Conservation (phyloP, 1,284 basidiomycete species). For the Cutaneotrichosporon cutaneum region DNA sequence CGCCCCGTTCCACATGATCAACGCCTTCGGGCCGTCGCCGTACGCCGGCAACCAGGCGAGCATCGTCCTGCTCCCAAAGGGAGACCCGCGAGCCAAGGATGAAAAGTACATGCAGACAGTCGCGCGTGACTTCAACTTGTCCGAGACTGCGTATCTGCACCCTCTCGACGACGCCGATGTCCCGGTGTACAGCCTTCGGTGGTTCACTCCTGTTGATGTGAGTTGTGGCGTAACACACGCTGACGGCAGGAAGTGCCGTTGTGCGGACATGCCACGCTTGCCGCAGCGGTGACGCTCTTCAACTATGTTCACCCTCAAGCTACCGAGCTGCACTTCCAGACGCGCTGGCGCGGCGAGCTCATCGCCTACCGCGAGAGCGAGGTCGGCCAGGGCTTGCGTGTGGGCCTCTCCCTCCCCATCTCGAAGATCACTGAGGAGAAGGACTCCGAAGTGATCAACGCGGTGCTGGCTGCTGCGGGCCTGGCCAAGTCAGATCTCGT, state of each 20-base stretch:
- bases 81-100: slow-evolving; percentile 29
- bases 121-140: slow-evolving; percentile 41
- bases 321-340: slow-evolving; percentile 30
- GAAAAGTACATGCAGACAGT: slow-evolving; percentile 32
- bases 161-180: slow-evolving; percentile 18
- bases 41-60: slow-evolving; percentile 47
- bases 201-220: slow-evolving; percentile 36
- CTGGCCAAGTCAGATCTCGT: slow-evolving; percentile 13
- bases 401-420: slow-evolving; percentile 75
- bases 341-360: slow-evolving; percentile 36
- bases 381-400: slow-evolving; percentile 18
- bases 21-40: slow-evolving; percentile 40
- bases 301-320: slow-evolving; percentile 26
- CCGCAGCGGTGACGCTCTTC: slow-evolving; percentile 37
- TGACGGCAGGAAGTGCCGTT: slow-evolving; percentile 37
- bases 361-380: slow-evolving; percentile 24
- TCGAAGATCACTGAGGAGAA: slow-evolving; percentile 11
- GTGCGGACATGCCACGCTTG: slow-evolving; percentile 47
- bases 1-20: slow-evolving; percentile 34
- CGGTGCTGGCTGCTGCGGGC: not conserved
- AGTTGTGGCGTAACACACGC: not conserved
- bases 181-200: slow-evolving; percentile 35
- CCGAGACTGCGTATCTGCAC: slow-evolving; percentile 43
- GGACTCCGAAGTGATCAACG: not conserved
- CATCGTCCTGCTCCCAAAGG: slow-evolving; percentile 34